Conservation (phyloP, 768 basidiomycete species). For the Phaeotremella skinneri region DNA sequence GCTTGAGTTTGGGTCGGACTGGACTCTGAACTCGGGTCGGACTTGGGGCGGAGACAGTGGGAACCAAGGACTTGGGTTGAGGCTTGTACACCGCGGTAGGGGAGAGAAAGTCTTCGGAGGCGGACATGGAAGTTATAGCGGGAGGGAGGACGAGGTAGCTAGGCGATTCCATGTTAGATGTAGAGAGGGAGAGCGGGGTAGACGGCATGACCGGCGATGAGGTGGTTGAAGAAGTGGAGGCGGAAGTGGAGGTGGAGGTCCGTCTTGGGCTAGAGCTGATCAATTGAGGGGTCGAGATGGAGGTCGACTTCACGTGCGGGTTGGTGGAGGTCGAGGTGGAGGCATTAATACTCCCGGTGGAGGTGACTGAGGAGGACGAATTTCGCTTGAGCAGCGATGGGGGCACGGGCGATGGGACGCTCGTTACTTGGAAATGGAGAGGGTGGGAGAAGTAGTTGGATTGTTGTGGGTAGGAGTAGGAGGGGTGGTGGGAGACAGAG, state of each 20-base stretch:
- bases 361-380: conserved; percentile 15
- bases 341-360: neutral
- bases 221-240: conserved; percentile 6
- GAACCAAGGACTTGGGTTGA: neutral
- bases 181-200: conserved; percentile 6
- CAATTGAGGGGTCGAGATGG: conserved; percentile 2
- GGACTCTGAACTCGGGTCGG: neutral
- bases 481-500: conserved; percentile 7
- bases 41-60: conserved; percentile 9
- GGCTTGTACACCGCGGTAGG: conserved; percentile 14
- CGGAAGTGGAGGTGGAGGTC: conserved; percentile 5
- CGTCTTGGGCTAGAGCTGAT: neutral
- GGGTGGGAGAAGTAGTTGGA: conserved; percentile 21
- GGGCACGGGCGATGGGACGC: conserved; percentile 27
- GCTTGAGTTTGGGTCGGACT: conserved; percentile 26
- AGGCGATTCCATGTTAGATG: neutral
- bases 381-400: conserved; percentile 33
- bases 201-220: conserved; percentile 7
- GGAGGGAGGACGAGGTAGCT: conserved; percentile 8
- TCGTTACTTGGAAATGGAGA: conserved; percentile 30
- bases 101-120: conserved; percentile 3
- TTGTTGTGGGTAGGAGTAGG: conserved; percentile 9
- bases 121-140: conserved; percentile 13
- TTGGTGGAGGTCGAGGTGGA: conserved; percentile 4
- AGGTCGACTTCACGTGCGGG: too few species aligned